Conservation (phyloP, 257 asterid species). For the Solanum piurae region DNA sequence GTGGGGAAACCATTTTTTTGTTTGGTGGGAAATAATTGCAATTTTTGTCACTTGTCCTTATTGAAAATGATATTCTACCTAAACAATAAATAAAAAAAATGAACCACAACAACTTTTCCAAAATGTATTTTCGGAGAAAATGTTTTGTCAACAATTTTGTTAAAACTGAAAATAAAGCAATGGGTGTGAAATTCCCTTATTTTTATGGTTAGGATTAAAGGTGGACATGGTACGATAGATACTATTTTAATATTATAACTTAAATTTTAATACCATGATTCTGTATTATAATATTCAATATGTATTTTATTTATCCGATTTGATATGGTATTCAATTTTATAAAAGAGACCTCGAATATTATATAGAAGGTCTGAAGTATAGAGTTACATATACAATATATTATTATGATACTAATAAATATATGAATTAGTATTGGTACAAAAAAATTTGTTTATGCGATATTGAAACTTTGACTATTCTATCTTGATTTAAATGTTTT, state of each 20-base stretch:
- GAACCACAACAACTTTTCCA: not conserved
- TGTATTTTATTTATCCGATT: too few relatives aligned
- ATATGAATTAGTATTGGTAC: not conserved
- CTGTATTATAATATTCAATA: not conserved
- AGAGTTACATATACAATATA: not conserved
- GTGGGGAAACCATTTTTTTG: not conserved
- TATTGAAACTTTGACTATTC: too few relatives aligned
- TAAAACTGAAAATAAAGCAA: not conserved
- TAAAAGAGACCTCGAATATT: not conserved
- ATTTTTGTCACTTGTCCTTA: not conserved
- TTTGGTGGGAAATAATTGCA: not conserved
- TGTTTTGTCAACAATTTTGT: too few relatives aligned
- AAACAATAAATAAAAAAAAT: not conserved
- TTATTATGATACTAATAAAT: not conserved
- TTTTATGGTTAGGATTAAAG: not conserved
- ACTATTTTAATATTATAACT: not conserved
- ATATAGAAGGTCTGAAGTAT: not conserved
- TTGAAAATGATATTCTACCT: not conserved
- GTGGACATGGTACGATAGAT: not conserved
- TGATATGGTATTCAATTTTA: not conserved
- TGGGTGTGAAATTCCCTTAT: not conserved
- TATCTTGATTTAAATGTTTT: not conserved
- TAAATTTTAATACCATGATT: not conserved
- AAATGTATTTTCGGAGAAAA: not conserved
- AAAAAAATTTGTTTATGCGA: too few relatives aligned